phyloP scores from a whole-genome alignment of 2,329 filamentous ascomycete species.

The Sporothrix pseudoabietina region DNA sequence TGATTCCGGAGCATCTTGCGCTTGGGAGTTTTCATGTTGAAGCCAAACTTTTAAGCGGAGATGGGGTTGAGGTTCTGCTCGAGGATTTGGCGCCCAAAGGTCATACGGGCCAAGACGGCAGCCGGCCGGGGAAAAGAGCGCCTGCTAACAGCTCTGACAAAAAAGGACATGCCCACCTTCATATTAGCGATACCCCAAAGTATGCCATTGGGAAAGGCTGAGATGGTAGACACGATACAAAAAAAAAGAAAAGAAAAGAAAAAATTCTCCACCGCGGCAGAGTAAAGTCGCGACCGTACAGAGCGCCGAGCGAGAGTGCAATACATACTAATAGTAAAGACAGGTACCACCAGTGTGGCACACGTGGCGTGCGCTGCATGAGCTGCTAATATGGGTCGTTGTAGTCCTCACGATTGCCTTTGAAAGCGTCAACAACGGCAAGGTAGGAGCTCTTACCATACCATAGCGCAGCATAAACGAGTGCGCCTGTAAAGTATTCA shows the following conservation, averaged over 20 bases:
- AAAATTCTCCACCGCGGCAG: conserved; percentile 49
- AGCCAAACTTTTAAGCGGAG: conserved; percentile 44
- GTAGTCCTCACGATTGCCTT: conserved; percentile 29
- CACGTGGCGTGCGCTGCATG: conserved; percentile 31
- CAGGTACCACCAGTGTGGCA: conserved; percentile 35
- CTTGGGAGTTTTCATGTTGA: conserved; percentile 46
- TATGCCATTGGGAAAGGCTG: conserved; percentile 47
- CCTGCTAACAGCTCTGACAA: conserved; percentile 54
- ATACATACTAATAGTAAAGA: conserved; percentile 42
- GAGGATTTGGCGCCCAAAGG: conserved; percentile 42
- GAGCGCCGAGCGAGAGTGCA: conserved; percentile 44
- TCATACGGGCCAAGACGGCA: conserved; percentile 40
- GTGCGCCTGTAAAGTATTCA: conserved; percentile 40
- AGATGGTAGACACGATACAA: conserved; percentile 43
- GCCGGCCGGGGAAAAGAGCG: conserved; percentile 47
- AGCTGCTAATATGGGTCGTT: conserved; percentile 41
- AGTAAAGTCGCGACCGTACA: conserved; percentile 44
- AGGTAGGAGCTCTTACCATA: conserved; percentile 49
- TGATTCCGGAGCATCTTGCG: conserved; percentile 43
- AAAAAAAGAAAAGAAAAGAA: too few species aligned
- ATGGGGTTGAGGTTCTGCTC: conserved; percentile 42
- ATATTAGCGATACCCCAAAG: conserved; percentile 41
- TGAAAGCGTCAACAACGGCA: conserved; percentile 49
- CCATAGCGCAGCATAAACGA: conserved; percentile 39
- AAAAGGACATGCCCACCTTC: conserved; percentile 44